Conservation (phyloP, 306 rosid genomes). For the Sicyos edulis region DNA sequence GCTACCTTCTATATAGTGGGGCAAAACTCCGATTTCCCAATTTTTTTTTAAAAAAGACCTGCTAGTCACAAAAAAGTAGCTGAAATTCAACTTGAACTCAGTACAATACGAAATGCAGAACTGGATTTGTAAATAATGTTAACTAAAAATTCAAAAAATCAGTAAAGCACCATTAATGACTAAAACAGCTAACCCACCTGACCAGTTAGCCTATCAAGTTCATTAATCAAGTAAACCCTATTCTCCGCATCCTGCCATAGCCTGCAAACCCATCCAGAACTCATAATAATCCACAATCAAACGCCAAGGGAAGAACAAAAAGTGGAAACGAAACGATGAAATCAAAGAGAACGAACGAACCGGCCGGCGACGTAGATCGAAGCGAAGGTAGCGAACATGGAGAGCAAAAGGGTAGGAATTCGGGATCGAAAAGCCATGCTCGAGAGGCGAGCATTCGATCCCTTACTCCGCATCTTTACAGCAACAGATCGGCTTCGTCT, state of each 20-base stretch:
- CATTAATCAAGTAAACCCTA: conserved; percentile 72
- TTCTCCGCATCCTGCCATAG: conserved; percentile 86
- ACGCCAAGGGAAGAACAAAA: not conserved
- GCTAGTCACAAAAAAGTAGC: not conserved
- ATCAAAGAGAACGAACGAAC: conserved; percentile 36
- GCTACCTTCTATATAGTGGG: too few relatives aligned
- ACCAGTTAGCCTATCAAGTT: conserved; percentile 88
- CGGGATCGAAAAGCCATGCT: conserved; percentile 56
- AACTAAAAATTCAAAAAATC: not conserved
- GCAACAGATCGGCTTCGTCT: not conserved
- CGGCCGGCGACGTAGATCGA: conserved; percentile 91
- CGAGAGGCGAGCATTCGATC: conserved; percentile 53
- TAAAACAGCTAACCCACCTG: conserved; percentile 42
- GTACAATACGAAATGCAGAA: not conserved
- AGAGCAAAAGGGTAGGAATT: conserved; percentile 65
- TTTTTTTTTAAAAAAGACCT: too few relatives aligned
- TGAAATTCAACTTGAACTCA: conserved; percentile 1
- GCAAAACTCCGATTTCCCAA: too few relatives aligned
- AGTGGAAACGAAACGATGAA: not conserved
- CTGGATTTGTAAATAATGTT: not conserved
- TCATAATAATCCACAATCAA: not conserved
- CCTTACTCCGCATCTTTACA: conserved; percentile 52
- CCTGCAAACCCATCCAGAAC: conserved; percentile 33
- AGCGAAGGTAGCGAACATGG: conserved; percentile 91
- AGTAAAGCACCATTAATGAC: not conserved